Conservation (phyloP, 352 stramenopile genomes). For the Phytophthora pistaciae region DNA sequence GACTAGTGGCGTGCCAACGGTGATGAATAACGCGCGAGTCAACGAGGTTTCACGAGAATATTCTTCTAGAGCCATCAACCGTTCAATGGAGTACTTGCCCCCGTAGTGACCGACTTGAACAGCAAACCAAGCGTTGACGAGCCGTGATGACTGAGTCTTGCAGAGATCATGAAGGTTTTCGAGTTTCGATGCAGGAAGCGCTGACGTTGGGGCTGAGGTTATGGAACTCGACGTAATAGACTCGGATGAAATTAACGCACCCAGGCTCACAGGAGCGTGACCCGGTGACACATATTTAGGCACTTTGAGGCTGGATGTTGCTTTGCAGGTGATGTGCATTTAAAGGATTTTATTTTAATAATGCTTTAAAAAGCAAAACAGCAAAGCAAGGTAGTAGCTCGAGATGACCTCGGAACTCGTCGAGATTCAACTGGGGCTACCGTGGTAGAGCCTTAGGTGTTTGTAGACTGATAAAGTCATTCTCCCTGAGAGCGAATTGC, state of each 20-base stretch:
- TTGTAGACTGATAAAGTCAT: not conserved
- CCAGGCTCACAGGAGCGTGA: too few species aligned
- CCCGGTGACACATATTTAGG: too few species aligned
- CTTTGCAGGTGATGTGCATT: too few species aligned
- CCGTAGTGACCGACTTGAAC: not conserved
- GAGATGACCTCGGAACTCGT: too few species aligned
- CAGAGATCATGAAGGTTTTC: not conserved
- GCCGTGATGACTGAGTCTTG: not conserved
- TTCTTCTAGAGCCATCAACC: not conserved
- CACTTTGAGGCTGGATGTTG: too few species aligned
- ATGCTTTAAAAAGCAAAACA: too few species aligned
- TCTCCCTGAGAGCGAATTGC: not conserved
- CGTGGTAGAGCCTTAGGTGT: not conserved
- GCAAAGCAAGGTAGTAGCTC: too few species aligned
- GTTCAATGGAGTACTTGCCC: not conserved
- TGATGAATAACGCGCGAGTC: not conserved
- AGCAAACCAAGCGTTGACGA: not conserved
- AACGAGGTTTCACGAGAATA: not conserved
- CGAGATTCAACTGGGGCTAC: too few species aligned
- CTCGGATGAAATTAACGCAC: too few species aligned
- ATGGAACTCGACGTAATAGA: too few species aligned
- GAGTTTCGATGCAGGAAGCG: not conserved
- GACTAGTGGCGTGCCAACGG: not conserved
- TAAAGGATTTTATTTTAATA: too few species aligned
- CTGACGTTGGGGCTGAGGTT: not conserved